phyloP scores from a whole-genome alignment of 2,329 filamentous ascomycete species.

The Trichothecium roseum region DNA sequence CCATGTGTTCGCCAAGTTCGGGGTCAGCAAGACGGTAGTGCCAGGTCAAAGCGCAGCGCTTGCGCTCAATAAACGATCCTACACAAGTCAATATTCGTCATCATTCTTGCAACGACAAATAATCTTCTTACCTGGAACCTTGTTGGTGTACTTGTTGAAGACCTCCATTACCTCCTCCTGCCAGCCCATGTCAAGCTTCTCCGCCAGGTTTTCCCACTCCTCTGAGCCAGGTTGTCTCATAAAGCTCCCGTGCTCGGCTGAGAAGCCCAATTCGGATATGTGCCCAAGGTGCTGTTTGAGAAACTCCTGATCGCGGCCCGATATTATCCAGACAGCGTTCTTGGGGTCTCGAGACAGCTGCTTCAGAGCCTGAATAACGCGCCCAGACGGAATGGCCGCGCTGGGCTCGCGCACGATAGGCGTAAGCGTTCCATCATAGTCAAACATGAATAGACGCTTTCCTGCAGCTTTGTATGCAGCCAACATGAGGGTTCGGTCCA shows the following conservation, averaged over 20 bases:
- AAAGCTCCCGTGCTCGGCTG: slow-evolving; percentile 94
- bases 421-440: slow-evolving; percentile 95
- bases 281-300: slow-evolving; percentile 86
- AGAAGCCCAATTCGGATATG: slow-evolving; percentile 81
- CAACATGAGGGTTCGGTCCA: slow-evolving; percentile 66
- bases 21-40: slow-evolving; percentile 90
- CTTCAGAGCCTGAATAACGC: slow-evolving; percentile 70
- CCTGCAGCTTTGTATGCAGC: slow-evolving; percentile 63
- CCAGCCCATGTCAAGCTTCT: slow-evolving; percentile 85
- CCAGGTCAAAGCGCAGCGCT: slow-evolving; percentile 92
- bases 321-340: slow-evolving; percentile 98
- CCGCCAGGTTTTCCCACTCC: slow-evolving; percentile 82
- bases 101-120: neutral
- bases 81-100: neutral
- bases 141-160: slow-evolving; percentile 83
- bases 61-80: slow-evolving; percentile 89
- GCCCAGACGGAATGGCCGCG: slow-evolving; percentile 77
- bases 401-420: slow-evolving; percentile 89
- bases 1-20: slow-evolving; percentile 71
- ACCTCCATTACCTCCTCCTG: slow-evolving; percentile 73
- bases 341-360: slow-evolving; percentile 66
- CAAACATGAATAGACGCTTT: slow-evolving; percentile 92
- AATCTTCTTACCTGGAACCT: slow-evolving; percentile 61
- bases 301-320: slow-evolving; percentile 86
- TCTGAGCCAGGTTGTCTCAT: slow-evolving; percentile 69